phyloP scores from a whole-genome alignment of 305 asterid species.

The Lippia alba region DNA sequence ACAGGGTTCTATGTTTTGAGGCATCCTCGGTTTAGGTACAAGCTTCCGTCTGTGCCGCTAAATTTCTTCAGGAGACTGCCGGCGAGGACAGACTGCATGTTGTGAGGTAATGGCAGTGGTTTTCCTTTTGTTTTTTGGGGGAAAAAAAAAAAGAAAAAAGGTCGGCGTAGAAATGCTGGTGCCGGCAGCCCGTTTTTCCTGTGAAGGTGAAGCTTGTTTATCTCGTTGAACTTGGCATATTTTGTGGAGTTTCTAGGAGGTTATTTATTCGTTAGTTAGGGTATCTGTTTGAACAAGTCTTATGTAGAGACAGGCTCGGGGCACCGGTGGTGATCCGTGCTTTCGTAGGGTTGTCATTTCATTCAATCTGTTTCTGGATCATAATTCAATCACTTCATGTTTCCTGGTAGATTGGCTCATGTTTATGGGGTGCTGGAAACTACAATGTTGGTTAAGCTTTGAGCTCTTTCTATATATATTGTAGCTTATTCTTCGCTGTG shows the following conservation, averaged over 20 bases:
- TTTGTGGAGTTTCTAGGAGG: constrained; percentile 41
- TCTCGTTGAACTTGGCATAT: constrained; percentile 35
- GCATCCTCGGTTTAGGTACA: constrained; percentile 78
- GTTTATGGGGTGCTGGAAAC: too few relatives aligned
- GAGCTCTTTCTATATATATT: neutral
- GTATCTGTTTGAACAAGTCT: constrained; percentile 27
- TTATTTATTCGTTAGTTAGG: constrained; percentile 31
- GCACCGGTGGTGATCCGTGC: constrained; percentile 25
- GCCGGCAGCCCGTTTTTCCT: constrained; percentile 15
- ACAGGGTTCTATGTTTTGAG: constrained; percentile 64
- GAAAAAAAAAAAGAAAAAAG: too few relatives aligned
- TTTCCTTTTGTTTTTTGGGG: neutral
- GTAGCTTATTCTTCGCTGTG: neutral
- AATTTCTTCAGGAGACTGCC: constrained; percentile 81
- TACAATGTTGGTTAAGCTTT: too few relatives aligned
- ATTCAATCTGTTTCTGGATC: constrained; percentile 40
- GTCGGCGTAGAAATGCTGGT: constrained; percentile 30
- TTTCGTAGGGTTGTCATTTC: constrained; percentile 39
- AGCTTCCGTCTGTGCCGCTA: constrained; percentile 70
- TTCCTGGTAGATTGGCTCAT: neutral
- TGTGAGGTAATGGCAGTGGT: constrained; percentile 38
- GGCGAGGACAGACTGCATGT: constrained; percentile 79
- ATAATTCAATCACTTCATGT: constrained; percentile 13
- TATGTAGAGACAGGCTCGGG: constrained; percentile 34
- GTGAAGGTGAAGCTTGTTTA: constrained; percentile 35